Conservation (phyloP, 108 stramenopile genomes). For the Stephanodiscus triporus region DNA sequence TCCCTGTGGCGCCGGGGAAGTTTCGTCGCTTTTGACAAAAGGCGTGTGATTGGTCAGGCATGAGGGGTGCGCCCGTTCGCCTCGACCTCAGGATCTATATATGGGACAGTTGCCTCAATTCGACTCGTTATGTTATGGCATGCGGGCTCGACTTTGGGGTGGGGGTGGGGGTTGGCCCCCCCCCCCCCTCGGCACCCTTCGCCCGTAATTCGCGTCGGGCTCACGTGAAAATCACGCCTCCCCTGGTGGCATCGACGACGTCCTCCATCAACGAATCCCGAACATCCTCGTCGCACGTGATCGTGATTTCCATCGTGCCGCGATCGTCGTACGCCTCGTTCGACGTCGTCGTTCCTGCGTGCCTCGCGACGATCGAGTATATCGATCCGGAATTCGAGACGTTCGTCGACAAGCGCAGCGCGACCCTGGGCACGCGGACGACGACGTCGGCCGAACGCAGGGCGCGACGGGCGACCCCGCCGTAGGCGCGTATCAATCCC, state of each 20-base stretch:
- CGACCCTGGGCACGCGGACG: constrained; percentile 53
- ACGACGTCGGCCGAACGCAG: constrained; percentile 59
- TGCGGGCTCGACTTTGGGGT: too few species aligned
- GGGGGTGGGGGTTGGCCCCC: too few species aligned
- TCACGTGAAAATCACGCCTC: constrained; percentile 44
- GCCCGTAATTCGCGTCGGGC: too few species aligned
- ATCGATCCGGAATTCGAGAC: constrained; percentile 43
- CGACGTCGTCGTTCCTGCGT: constrained; percentile 22
- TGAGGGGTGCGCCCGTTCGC: too few species aligned
- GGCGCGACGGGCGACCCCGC: constrained; percentile 67
- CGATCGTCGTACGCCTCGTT: constrained; percentile 63
- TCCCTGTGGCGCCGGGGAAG: too few species aligned
- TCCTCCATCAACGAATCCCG: constrained; percentile 35
- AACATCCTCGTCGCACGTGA: constrained; percentile 62
- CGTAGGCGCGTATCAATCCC: constrained; percentile 87
- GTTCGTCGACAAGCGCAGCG: constrained; percentile 33
- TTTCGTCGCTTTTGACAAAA: too few species aligned
- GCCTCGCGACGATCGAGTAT: constrained; percentile 58
- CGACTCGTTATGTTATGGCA: too few species aligned
- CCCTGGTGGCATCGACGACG: constrained; percentile 72
- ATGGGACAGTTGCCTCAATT: too few species aligned
- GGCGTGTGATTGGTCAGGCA: too few species aligned
- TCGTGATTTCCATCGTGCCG: constrained; percentile 48
- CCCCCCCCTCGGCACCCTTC: too few species aligned
- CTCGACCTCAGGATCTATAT: too few species aligned